phyloP scores from a whole-genome alignment of 768 basidiomycete species.

The Podaxis sp. region DNA sequence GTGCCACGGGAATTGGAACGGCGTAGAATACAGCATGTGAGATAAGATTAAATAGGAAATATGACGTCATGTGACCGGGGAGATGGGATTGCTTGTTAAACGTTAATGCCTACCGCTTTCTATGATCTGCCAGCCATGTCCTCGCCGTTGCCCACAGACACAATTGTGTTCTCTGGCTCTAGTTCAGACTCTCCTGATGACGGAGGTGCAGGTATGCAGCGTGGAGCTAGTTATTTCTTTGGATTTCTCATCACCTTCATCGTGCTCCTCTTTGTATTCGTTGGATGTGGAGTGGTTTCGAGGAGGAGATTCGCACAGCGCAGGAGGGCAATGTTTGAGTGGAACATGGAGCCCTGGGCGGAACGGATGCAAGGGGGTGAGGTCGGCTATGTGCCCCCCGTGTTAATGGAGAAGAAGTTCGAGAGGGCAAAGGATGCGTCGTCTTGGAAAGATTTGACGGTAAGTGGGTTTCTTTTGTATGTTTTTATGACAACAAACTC shows the following conservation, averaged over 20 bases:
- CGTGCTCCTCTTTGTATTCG: constrained; percentile 46
- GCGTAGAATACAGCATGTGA: background rate
- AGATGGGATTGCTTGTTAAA: background rate
- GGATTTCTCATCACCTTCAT: constrained; percentile 52
- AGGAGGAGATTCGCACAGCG: constrained; percentile 36
- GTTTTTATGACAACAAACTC: background rate
- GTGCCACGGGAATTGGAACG: background rate
- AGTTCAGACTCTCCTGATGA: background rate
- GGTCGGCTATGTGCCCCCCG: constrained; percentile 7
- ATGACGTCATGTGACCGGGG: constrained; percentile 13
- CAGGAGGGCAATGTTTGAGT: constrained; percentile 21
- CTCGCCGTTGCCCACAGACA: constrained; percentile 4
- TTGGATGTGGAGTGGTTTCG: constrained; percentile 48
- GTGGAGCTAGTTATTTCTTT: constrained; percentile 47
- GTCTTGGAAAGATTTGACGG: constrained; percentile 12
- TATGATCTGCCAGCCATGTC: constrained; percentile 7
- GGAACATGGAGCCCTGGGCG: constrained; percentile 17
- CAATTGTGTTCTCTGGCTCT: background rate
- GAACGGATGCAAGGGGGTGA: constrained; percentile 4
- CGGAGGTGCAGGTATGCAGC: constrained; percentile 16
- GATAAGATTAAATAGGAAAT: background rate
- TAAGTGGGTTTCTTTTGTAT: background rate
- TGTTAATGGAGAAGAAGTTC: constrained; percentile 4
- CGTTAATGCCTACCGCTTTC: too few species aligned
- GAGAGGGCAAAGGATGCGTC: background rate